Conservation (phyloP, 2,329 filamentous ascomycete species). For the Diplocarpon mali region DNA sequence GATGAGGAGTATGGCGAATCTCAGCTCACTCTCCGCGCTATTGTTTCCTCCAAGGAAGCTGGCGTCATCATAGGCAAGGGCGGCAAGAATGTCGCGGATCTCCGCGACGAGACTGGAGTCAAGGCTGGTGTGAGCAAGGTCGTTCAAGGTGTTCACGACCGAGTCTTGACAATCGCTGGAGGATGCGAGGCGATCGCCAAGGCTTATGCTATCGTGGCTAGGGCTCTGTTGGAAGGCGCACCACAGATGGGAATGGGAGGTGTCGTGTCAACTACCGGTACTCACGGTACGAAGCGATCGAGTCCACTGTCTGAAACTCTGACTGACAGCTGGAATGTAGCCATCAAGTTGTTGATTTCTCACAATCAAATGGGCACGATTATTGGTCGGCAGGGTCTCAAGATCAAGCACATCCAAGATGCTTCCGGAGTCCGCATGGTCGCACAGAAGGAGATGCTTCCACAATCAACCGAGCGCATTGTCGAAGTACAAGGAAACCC, state of each 20-base stretch:
- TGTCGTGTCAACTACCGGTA: constrained; percentile 74
- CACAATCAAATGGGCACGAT: constrained; percentile 99
- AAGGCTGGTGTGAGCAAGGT: constrained; percentile 99
- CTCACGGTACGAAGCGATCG: constrained; percentile 66
- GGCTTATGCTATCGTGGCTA: constrained; percentile 88
- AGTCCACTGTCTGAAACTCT: not conserved
- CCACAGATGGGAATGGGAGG: constrained; percentile 95
- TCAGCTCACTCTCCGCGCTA: constrained; percentile 87
- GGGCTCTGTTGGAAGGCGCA: constrained; percentile 82
- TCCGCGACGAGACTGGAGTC: constrained; percentile 94
- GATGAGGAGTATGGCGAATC: constrained; percentile 94
- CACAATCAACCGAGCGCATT: constrained; percentile 94
- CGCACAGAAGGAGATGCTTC: constrained; percentile 98
- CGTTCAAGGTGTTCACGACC: constrained; percentile 92
- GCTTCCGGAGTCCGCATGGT: constrained; percentile 96
- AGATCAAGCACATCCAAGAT: constrained; percentile 99
- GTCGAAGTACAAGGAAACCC: constrained; percentile 94
- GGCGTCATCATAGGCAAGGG: constrained; percentile 98
- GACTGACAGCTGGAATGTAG: constrained; percentile 35
- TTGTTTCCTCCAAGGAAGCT: constrained; percentile 97
- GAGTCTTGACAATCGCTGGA: constrained; percentile 90
- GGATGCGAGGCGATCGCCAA: constrained; percentile 79
- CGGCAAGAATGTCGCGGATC: constrained; percentile 94
- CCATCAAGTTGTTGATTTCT: constrained; percentile 94
- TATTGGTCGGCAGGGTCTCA: constrained; percentile 89